These are phyloP conservation scores for Neurospora pannonica DNA, from an alignment of 495 filamentous ascomycete genomes.

Conservation along the genomic window DNA sequence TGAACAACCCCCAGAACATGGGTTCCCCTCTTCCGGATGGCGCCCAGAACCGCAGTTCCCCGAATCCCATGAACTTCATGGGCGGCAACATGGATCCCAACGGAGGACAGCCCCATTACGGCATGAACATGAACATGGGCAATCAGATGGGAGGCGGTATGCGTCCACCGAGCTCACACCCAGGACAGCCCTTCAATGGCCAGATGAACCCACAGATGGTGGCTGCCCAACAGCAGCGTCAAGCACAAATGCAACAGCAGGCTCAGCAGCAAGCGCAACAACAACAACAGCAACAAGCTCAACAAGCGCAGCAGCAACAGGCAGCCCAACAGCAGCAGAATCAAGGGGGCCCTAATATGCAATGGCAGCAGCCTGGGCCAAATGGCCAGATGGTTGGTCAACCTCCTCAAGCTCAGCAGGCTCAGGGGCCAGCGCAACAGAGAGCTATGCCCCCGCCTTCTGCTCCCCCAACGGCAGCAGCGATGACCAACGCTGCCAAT, in stretches of 20 bases:
- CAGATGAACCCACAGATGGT: conserved; percentile 48
- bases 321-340: conserved; percentile 26
- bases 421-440: conserved; percentile 58
- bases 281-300: conserved; percentile 12
- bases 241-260: conserved; percentile 23
- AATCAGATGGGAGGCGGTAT: conserved; percentile 59
- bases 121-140: conserved; percentile 34
- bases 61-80: conserved; percentile 70
- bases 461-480: conserved; percentile 51
- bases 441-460: conserved; percentile 85
- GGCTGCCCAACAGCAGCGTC: conserved; percentile 20
- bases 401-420: conserved; percentile 41
- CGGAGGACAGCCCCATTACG: conserved; percentile 13
- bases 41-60: conserved; percentile 66
- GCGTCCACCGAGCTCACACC: conserved; percentile 82
- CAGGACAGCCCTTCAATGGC: conserved; percentile 49
- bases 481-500: conserved; percentile 30
- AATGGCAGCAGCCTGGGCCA: conserved; percentile 47
- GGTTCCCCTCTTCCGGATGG: conserved; percentile 78
- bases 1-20: conserved; percentile 59
- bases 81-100: conserved; percentile 53
- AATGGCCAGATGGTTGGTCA: conserved; percentile 60
- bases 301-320: conserved; percentile 20
- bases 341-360: conserved; percentile 29
- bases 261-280: conserved; percentile 20